Evolutionary conservation across 1,284 basidiomycete genomes (phyloP), one percentile per base, ranked within the genome.

Genomic region (Ceratobasidium sp.): DNA sequence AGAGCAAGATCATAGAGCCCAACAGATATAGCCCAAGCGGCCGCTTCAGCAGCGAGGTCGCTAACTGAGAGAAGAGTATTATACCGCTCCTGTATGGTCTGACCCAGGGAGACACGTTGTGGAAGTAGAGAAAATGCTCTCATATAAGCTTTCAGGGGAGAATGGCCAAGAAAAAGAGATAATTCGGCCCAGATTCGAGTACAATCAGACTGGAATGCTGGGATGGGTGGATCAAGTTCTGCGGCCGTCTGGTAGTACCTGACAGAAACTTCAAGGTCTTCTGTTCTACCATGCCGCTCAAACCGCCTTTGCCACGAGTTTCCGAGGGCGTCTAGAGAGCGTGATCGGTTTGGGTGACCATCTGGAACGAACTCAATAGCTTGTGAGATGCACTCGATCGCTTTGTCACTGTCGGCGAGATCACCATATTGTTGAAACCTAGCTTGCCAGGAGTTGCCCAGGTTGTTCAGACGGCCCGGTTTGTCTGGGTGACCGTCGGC

Each of bases 21-120:
- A 46, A 46, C 44, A 46, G 33, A 20, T 17, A 78, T 73, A 6
- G 77, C 77, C n/a, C 48, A 44, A 10, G 77, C 44, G 9, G 68
- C 68, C 23, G 77, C 77, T 48, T 78, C 57, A 3, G 44, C 3
- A 38, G 48, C 64, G 4, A 54, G 13, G 10, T 48, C n/a, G 17
- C 33, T 40, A 5, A 46, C 54, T 28, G 26, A 10, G 17, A 20
- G 3, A n/a, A 64, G 17, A 23, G 26, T 26, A 9, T 57, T 9
- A 70, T 59, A 59, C n/a, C 68, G 68, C 15, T 57, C 15, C 26
- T 57, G 28, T 9, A 57, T 33, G 28, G 68, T 70, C 4, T 33
- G 52, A 17, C 68, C 68, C 20, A 70, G 52, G 50, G 50, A 70
- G 20, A 59, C 52, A 40, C 54, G 23, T 17, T 59, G 52, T 3